These are phyloP conservation scores for Picea glauca DNA, from an alignment of 75 land plant genomes.

Conservation along the genomic window DNA sequence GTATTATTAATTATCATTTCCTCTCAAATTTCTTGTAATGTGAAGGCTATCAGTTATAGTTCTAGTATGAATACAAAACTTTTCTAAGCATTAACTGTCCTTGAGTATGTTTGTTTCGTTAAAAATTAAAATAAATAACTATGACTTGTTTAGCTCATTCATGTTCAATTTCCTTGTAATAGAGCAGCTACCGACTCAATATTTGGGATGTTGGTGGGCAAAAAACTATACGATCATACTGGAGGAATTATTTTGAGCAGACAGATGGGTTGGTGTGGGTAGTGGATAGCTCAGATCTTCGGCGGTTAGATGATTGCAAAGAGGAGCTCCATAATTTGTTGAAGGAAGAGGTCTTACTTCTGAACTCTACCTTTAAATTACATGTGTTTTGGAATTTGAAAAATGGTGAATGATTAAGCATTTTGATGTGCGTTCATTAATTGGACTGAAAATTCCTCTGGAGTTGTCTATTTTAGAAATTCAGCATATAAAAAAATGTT, in stretches of 20 bases:
- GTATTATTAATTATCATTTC: not conserved
- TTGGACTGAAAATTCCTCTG: not conserved
- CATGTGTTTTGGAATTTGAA: not conserved
- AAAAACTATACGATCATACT: slow-evolving; percentile 88
- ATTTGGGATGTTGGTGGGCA: slow-evolving; percentile 99
- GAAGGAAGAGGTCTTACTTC: slow-evolving; percentile 81
- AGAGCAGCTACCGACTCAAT: slow-evolving; percentile 56
- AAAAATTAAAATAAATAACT: not conserved
- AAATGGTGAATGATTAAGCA: not conserved
- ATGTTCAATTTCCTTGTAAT: not conserved
- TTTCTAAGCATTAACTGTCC: not conserved
- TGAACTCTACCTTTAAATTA: not conserved
- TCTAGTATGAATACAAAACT: not conserved
- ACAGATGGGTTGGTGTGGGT: slow-evolving; percentile 99
- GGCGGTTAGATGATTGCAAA: slow-evolving; percentile 88
- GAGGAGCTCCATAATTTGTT: slow-evolving; percentile 85
- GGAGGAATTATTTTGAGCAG: slow-evolving; percentile 98
- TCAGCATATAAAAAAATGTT: not conserved
- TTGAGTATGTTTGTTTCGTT: not conserved
- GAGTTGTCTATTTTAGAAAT: not conserved
- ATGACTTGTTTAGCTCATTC: not conserved
- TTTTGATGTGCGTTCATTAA: not conserved
- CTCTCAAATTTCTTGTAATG: not conserved
- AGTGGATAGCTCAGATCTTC: slow-evolving; percentile 92
- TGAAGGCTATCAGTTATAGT: not conserved